Base-by-base conservation (phyloP, 805 yeast genomes). In the Lipomyces lipofer region DNA sequence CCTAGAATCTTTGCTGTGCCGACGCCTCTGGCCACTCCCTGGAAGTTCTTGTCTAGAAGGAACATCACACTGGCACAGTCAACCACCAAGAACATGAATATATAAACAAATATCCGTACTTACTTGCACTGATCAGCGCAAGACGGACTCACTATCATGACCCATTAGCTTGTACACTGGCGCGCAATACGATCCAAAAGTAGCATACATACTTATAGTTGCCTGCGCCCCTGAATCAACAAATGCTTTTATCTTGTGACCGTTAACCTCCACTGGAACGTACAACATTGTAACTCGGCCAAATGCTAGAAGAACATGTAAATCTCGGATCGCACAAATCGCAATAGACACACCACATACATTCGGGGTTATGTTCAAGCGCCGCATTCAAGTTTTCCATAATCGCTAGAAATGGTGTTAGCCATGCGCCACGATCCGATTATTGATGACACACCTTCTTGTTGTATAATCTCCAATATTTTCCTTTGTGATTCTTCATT, bases 151-250 rank as follows among this genome's bases (percentile, higher is more conserved):
- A 94, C 40, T 36, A 36, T 9, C 24, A 36, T 13, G 22, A 45
- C 46, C 32, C 47, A 45, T 22, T 19, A 4, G n/a, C n/a, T n/a
- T n/a, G n/a, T n/a, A n/a, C n/a, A n/a, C n/a, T n/a, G n/a, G n/a
- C n/a, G n/a, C n/a, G n/a, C n/a, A n/a, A n/a, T n/a, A n/a, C n/a
- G n/a, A n/a, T n/a, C 49, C 10, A n/a, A n/a, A n/a, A n/a, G n/a
- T n/a, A n/a, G 40, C 8, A 33, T 22, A 36, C 40, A 25, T 32
- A 36, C 40, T 69, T 38, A 94, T 84, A 0, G 99, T 90, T 27
- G 82, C 75, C 69, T 90, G 97, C 0, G 99, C 98, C 1, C 99
- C 99, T 0, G 97, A 83, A 68, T 94, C 99, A 4, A 94, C 95
- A 73, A 94, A 89, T 0, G 98, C 98, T 67, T 88, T 88, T 2